Percentiles rank a stretch among this genome's conserved stretches.
phyloP scores from a whole-genome alignment of 2,329 filamentous ascomycete species.

The Aspergillus ruber region DNA sequence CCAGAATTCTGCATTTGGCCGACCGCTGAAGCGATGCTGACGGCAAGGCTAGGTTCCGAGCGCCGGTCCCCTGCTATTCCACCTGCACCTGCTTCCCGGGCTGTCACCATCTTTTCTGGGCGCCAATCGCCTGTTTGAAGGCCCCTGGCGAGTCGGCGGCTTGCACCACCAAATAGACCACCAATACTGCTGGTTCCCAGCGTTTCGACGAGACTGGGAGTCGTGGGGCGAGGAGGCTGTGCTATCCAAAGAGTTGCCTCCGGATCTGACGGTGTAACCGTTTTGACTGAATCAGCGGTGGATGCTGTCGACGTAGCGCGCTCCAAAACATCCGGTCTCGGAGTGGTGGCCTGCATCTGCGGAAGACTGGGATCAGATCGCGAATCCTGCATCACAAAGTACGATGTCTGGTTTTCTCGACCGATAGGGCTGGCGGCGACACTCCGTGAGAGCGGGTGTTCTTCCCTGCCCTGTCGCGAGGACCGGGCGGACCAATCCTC shows the following conservation, averaged over 20 bases:
- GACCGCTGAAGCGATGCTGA: constrained; percentile 39
- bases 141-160: constrained; percentile 29
- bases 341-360: constrained; percentile 12
- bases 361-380: constrained; percentile 7
- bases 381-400: constrained; percentile 27
- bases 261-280: constrained; percentile 31
- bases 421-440: constrained; percentile 62
- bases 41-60: constrained; percentile 38
- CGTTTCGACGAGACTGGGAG: constrained; percentile 24
- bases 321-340: constrained; percentile 34
- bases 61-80: constrained; percentile 30
- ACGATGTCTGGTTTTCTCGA: constrained; percentile 27
- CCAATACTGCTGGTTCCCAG: constrained; percentile 28
- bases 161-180: constrained; percentile 36
- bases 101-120: constrained; percentile 23
- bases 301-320: constrained; percentile 39
- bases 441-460: constrained; percentile 71
- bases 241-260: constrained; percentile 16
- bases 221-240: constrained; percentile 18
- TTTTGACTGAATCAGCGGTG: constrained; percentile 42
- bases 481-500: constrained; percentile 48
- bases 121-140: constrained; percentile 33
- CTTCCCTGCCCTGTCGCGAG: constrained; percentile 46
- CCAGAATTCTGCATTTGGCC: constrained; percentile 38
- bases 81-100: constrained; percentile 27